These are phyloP conservation scores for Hansfordia pulvinata DNA, from an alignment of 2,329 filamentous ascomycete genomes.

Conservation along the genomic window DNA sequence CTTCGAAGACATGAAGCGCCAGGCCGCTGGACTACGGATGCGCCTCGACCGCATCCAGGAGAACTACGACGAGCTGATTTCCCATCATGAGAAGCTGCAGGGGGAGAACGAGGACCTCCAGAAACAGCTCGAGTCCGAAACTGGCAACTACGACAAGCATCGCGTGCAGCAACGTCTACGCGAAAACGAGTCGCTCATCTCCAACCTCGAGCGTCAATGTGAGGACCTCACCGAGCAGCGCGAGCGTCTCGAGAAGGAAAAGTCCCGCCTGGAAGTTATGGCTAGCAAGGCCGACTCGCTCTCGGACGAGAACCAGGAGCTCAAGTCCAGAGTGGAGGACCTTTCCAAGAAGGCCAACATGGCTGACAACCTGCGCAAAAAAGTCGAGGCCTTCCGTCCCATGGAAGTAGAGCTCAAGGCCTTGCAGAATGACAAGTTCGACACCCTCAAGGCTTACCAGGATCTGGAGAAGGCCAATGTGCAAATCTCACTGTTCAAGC, in stretches of 20 bases:
- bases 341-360: constrained; percentile 49
- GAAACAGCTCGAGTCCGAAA: constrained; percentile 38
- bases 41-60: constrained; percentile 46
- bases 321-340: constrained; percentile 43
- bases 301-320: constrained; percentile 45
- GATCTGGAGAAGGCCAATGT: constrained; percentile 18
- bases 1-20: constrained; percentile 39
- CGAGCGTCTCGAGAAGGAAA: constrained; percentile 20
- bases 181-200: constrained; percentile 60
- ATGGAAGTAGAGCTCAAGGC: constrained; percentile 41
- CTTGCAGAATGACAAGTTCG: constrained; percentile 39
- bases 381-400: constrained; percentile 41
- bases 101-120: constrained; percentile 44
- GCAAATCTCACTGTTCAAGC: constrained; percentile 19
- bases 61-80: constrained; percentile 44
- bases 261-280: constrained; percentile 26
- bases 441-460: constrained; percentile 29
- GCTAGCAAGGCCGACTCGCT: constrained; percentile 35
- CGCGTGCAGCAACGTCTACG: constrained; percentile 42
- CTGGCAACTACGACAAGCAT: constrained; percentile 33
- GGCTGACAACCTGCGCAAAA: constrained; percentile 48
- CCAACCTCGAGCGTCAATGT: constrained; percentile 52
- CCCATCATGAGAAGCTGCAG: constrained; percentile 42
- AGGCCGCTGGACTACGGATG: constrained; percentile 43
- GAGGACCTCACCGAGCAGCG: constrained; percentile 35